phyloP scores from a whole-genome alignment of 805 yeast genomes.

The Monosporozyma aerobia region DNA sequence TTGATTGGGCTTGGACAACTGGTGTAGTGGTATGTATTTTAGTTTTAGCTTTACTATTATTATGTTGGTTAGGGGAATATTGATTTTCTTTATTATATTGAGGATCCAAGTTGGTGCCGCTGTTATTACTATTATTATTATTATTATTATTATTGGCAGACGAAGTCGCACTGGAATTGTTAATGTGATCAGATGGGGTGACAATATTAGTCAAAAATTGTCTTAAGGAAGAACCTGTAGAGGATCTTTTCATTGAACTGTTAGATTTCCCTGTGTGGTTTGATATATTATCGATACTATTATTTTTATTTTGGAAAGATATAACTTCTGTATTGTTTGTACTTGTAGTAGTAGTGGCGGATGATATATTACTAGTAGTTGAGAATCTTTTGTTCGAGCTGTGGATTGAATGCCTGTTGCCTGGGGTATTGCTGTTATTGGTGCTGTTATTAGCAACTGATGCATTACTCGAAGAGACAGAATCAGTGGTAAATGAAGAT shows the following conservation, averaged over 20 bases:
- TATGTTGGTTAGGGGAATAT: neutral
- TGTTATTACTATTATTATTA: neutral
- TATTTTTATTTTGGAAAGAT: neutral
- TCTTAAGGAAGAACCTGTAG: conserved; percentile 27
- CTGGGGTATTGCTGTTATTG: neutral
- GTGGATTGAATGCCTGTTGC: conserved; percentile 9
- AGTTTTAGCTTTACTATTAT: neutral
- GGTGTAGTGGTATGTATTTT: neutral
- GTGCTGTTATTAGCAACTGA: conserved; percentile 1
- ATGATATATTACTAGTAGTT: conserved; percentile 4
- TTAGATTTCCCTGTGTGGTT: neutral
- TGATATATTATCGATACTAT: neutral
- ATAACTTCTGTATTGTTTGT: neutral
- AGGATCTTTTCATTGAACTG: conserved; percentile 17
- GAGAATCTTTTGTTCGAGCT: conserved; percentile 12
- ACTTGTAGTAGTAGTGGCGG: neutral
- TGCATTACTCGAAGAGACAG: neutral
- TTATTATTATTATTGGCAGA: neutral
- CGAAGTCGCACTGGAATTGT: conserved; percentile 6
- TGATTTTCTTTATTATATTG: neutral
- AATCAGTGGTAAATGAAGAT: conserved; percentile 18
- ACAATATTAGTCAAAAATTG: conserved; percentile 24
- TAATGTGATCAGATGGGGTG: conserved; percentile 7
- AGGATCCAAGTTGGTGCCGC: neutral
- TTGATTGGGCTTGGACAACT: neutral